Percentiles rank a stretch among this genome's conserved stretches.
Conservation (phyloP, 78 protist genomes). For the Dictyostelium purpureum region DNA sequence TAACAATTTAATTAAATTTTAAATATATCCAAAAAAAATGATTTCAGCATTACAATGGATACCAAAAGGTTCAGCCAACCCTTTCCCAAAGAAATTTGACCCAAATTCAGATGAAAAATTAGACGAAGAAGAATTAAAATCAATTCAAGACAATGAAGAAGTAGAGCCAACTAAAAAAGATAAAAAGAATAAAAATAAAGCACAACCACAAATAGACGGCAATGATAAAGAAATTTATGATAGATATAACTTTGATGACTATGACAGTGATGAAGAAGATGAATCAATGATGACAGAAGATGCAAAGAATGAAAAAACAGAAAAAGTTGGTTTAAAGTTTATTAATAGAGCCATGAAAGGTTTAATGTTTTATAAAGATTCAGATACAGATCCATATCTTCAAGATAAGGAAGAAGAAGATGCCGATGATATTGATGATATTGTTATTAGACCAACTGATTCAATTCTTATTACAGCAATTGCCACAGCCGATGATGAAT, state of each 20-base stretch:
- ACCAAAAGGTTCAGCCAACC: constrained; percentile 76
- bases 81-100: constrained; percentile 59
- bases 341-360: constrained; percentile 46
- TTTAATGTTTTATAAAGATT: constrained; percentile 16
- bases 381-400: constrained; percentile 41
- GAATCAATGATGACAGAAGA: constrained; percentile 35
- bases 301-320: background rate
- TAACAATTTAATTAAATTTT: background rate
- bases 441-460: constrained; percentile 76
- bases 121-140: constrained; percentile 13
- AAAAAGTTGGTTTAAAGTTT: constrained; percentile 25
- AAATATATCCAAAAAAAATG: constrained; percentile 13
- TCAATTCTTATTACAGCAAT: constrained; percentile 74
- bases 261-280: constrained; percentile 40
- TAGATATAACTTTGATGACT: constrained; percentile 35
- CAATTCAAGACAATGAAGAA: constrained; percentile 1
- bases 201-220: background rate
- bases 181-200: background rate
- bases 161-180: constrained; percentile 23
- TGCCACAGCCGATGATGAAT: constrained; percentile 80
- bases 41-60: constrained; percentile 78
- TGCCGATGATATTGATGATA: constrained; percentile 80
- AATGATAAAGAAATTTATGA: constrained; percentile 12
- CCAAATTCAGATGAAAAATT: constrained; percentile 17
- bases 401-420: constrained; percentile 27